Percentiles rank a stretch among this genome's conserved stretches.
These are phyloP conservation scores for Terana coerulea DNA, from an alignment of 768 basidiomycete genomes.

Conservation along the genomic window DNA sequence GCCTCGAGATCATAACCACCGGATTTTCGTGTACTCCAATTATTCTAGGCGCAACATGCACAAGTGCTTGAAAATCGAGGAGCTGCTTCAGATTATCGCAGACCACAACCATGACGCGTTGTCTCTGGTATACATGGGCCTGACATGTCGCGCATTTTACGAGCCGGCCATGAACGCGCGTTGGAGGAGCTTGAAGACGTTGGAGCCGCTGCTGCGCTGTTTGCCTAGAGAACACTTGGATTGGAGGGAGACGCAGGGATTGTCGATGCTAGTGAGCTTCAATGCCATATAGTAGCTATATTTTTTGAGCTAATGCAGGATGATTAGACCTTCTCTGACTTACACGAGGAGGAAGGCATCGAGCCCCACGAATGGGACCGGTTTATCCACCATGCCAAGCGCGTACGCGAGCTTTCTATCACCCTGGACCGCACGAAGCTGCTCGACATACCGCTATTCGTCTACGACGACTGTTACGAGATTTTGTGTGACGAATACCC, in stretches of 20 bases:
- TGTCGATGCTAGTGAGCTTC: not conserved
- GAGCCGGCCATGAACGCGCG: not conserved
- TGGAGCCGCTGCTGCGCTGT: not conserved
- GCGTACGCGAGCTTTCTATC: not conserved
- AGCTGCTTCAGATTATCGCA: not conserved
- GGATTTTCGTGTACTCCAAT: too few species aligned
- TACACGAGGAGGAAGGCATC: too few species aligned
- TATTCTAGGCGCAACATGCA: too few species aligned
- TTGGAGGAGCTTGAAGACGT: not conserved
- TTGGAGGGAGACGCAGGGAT: not conserved
- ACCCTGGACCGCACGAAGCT: too few species aligned
- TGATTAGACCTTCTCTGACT: too few species aligned
- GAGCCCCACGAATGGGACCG: not conserved
- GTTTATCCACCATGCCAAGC: not conserved
- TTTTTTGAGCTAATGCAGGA: not conserved
- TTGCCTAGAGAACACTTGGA: not conserved
- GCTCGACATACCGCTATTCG: not conserved
- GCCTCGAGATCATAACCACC: too few species aligned
- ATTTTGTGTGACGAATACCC: not conserved
- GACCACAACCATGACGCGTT: not conserved
- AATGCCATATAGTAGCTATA: not conserved
- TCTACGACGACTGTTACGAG: not conserved
- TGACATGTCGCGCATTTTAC: not conserved
- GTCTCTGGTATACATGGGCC: not conserved
- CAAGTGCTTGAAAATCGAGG: not conserved